Evolutionary conservation across 371 early-diverging fungal species (phyloP), one percentile per base, ranked within the genome.

Genomic region (Chytridium lagenaria): DNA sequence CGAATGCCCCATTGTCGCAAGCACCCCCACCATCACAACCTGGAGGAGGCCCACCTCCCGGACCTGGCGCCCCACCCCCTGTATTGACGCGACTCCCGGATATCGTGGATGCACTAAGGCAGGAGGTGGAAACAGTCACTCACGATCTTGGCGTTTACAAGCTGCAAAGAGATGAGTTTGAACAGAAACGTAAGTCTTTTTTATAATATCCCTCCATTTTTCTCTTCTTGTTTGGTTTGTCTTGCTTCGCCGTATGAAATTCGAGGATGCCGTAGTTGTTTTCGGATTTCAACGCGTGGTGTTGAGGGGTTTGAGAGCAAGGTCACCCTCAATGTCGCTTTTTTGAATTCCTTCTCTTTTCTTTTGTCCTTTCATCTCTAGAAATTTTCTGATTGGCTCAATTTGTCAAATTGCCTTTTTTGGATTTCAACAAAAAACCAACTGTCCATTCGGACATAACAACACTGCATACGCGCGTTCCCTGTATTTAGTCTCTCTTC

Each of bases 101-200:
- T 74, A 86, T 95, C 59, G 81, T 95, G 67, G 97, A 96, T 68
- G 89, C 93, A 37, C 82, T 95, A 59, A 90, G 91, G 68, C 82
- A 75, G 34, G 97, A 96, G 83, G 93, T 91, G 68, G 95, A 95
- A 66, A 86, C 80, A 66, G 79, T 93, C 38, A 86, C 86, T 40
- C 92, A 94, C 79, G 97, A 96, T 70, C 87, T 89, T 15, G 81
- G 87, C 59, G 78, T 87, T 31, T 88, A 80, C 80, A 92, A 91
- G 80, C 85, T 84, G 57, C 94, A 94, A 80, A 81, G 94, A 65
- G 95, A 95, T 76, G 96, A 95, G 72, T 90, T 89, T 74, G 96
- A 95, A 79, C 92, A 93, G 73, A 92, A 94, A 82, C 87, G 95
- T 94, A 90, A 81, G 88, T 79, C 38, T 61, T 34, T 34, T 70